phyloP scores from a whole-genome alignment of 768 basidiomycete species.

The Podaxis sp. region DNA sequence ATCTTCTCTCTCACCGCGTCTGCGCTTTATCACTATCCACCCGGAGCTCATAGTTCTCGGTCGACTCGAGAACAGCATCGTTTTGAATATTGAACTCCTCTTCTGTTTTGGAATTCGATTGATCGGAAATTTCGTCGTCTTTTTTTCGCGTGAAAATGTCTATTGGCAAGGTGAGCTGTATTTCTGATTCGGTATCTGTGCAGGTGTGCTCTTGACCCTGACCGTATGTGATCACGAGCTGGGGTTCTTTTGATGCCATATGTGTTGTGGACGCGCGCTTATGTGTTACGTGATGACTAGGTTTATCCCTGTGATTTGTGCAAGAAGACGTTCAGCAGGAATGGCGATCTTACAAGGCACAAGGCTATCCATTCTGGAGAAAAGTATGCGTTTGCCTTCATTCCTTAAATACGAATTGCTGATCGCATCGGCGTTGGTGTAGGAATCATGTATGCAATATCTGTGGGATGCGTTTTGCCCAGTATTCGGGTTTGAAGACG shows the following conservation, averaged over 20 bases:
- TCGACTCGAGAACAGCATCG: too few relatives aligned
- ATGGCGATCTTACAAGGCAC: constrained; percentile 63
- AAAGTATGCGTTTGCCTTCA: constrained; percentile 34
- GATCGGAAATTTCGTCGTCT: background rate
- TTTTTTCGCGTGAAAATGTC: background rate
- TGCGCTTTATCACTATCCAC: background rate
- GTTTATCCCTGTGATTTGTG: constrained; percentile 39
- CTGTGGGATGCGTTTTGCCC: constrained; percentile 58
- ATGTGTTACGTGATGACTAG: constrained; percentile 7
- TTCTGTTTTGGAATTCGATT: background rate
- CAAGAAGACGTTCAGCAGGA: constrained; percentile 48
- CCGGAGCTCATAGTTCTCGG: too few relatives aligned
- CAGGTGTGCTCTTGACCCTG: background rate
- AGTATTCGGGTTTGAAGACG: constrained; percentile 58
- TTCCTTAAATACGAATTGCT: background rate
- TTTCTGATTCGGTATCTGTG: background rate
- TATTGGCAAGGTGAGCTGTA: constrained; percentile 9
- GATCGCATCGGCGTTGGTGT: background rate
- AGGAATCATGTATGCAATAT: constrained; percentile 52
- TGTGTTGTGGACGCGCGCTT: constrained; percentile 18
- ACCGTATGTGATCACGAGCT: background rate
- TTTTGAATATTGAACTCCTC: background rate
- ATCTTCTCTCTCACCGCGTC: background rate
- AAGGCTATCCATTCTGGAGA: constrained; percentile 43
- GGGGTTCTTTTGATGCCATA: background rate